These are phyloP conservation scores for Phytophthora meadii DNA, from an alignment of 352 stramenopile genomes.

Conservation along the genomic window DNA sequence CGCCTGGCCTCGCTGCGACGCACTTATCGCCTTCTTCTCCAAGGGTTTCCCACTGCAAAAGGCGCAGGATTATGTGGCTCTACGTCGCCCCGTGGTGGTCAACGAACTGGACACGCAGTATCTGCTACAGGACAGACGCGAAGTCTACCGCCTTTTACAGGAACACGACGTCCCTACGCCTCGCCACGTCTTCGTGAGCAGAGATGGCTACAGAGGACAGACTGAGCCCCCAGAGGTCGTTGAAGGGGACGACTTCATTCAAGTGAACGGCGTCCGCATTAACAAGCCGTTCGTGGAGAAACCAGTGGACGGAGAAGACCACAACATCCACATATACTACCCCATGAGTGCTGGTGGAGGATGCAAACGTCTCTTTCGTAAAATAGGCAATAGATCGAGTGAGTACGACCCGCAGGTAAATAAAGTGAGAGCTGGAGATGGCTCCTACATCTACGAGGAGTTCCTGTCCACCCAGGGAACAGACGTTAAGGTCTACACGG, in stretches of 20 bases:
- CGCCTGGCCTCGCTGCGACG: conserved; percentile 94
- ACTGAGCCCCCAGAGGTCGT: conserved; percentile 48
- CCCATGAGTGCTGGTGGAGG: conserved; percentile 98
- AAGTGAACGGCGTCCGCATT: conserved; percentile 95
- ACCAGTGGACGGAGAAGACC: conserved; percentile 99
- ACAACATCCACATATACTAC: conserved; percentile 99
- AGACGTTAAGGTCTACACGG: conserved; percentile 99
- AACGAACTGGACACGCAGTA: conserved; percentile 98
- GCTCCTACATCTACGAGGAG: conserved; percentile 98
- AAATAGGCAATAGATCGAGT: conserved; percentile 91
- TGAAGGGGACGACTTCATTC: conserved; percentile 82
- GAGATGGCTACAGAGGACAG: conserved; percentile 90
- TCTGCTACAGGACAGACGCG: conserved; percentile 94
- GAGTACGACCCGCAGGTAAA: conserved; percentile 98
- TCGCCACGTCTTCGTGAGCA: conserved; percentile 94
- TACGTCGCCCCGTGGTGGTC: conserved; percentile 95
- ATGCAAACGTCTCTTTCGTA: conserved; percentile 99
- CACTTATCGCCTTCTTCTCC: conserved; percentile 99
- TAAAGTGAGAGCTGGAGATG: conserved; percentile 87
- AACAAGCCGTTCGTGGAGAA: conserved; percentile 99
- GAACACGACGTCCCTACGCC: conserved; percentile 95
- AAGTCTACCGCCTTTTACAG: conserved; percentile 95
- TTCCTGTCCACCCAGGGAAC: conserved; percentile 99
- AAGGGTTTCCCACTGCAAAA: conserved; percentile 98
- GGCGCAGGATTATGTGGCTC: conserved; percentile 95